Base-by-base conservation (phyloP, 2,329 filamentous ascomycete species). In the Chalara sp. region DNA sequence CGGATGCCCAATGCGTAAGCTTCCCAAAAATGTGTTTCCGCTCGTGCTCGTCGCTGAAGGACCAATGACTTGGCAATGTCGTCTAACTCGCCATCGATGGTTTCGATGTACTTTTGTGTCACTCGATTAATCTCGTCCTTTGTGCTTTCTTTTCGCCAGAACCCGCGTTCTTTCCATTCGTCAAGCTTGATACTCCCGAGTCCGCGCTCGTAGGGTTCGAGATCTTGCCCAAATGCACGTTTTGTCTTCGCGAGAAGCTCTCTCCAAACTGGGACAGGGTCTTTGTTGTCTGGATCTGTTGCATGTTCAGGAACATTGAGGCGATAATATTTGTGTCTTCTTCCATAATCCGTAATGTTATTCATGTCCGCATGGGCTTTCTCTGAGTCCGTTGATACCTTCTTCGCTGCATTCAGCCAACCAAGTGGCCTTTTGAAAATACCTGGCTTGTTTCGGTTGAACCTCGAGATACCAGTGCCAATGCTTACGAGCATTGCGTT, bases 111-210 rank as follows among this genome's bases (percentile, higher is more conserved):
- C 41, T 49, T 32, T 11, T 44, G 33, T 30, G 47, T 49, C 44
- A 49, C 29, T 12, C 47, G 39, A 29, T 49, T 30, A 30, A 44
- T 49, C 37, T 49, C 39, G 44, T 44, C 41, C 30, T 49, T 29
- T 6, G 47, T 49, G 29, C 47, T 49, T 44, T 49, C 47, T 44
- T 49, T 49, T 31, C 40, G 47, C 47, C 47, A 49, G 6, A 28
- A 44, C n/a, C 47, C 12, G 29, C 6, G 28, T n/a, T 7, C 32
- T 32, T 49, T 44, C 47, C 39, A 49, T 41, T 49, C 47, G 31
- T 49, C 47, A 12, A 49, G 37, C 47, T 49, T 49, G 29, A 49
- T 49, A 29, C 44, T 49, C 30, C 37, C 39, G 35, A 44, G 47
- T 33, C 47, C 39, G 13, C 47, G 47, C 33, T 49, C 37, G 8